phyloP scores from a whole-genome alignment of 2,329 filamentous ascomycete genomes.

The Exophiala spinifera region DNA sequence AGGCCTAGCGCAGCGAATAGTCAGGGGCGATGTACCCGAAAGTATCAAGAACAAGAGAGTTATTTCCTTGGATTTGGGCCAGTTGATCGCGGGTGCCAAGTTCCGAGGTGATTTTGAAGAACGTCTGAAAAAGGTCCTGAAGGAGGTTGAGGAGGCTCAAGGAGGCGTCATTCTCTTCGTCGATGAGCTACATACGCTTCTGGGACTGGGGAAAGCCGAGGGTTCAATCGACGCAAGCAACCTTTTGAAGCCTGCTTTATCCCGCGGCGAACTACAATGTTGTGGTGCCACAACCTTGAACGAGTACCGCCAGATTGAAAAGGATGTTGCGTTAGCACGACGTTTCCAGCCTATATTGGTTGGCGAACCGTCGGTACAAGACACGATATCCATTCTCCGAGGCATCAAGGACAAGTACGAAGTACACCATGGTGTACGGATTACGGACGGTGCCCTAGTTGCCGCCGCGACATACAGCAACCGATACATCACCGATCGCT shows the following conservation, averaged over 20 bases:
- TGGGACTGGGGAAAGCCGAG: constrained; percentile 91
- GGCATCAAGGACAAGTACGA: constrained; percentile 98
- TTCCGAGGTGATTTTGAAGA: constrained; percentile 97
- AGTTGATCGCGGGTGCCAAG: constrained; percentile 91
- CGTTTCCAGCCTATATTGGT: constrained; percentile 93
- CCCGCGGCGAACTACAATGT: constrained; percentile 87
- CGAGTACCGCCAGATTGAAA: constrained; percentile 92
- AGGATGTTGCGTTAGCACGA: constrained; percentile 87
- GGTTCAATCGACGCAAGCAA: constrained; percentile 97
- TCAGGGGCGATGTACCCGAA: constrained; percentile 89
- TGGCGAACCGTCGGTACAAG: constrained; percentile 84
- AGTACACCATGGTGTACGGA: constrained; percentile 92
- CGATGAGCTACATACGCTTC: constrained; percentile 86
- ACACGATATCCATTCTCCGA: constrained; percentile 90
- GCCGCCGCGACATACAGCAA: constrained; percentile 91
- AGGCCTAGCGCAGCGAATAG: constrained; percentile 88
- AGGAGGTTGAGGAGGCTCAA: constrained; percentile 84
- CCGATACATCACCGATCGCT: constrained; percentile 93
- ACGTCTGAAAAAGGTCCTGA: constrained; percentile 81
- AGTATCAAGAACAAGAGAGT: constrained; percentile 94
- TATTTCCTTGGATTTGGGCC: constrained; percentile 81
- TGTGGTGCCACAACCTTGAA: constrained; percentile 90
- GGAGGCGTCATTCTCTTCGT: constrained; percentile 92
- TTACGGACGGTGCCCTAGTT: constrained; percentile 87
- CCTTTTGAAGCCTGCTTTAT: constrained; percentile 87